A percentile compares a stretch with the other conserved stretches of the same genome.
These are phyloP conservation scores for Pythium utonaiense DNA, from an alignment of 352 stramenopile genomes.

Conservation along the genomic window DNA sequence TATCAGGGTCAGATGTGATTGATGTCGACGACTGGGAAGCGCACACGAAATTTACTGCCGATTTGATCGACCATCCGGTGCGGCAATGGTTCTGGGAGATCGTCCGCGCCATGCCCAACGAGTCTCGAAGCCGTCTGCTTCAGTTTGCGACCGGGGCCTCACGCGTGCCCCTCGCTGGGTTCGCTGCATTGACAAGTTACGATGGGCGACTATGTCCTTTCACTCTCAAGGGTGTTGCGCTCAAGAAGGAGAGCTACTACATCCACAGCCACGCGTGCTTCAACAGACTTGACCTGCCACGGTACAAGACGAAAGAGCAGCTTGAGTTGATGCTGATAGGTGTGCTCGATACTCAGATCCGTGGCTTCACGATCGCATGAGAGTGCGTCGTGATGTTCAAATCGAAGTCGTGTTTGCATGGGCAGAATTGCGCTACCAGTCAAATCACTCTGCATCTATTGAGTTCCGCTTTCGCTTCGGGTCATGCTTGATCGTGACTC, in stretches of 20 bases:
- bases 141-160: constrained; percentile 70
- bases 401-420: not conserved
- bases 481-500: constrained; percentile 6
- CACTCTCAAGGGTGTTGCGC: constrained; percentile 41
- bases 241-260: constrained; percentile 30
- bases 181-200: constrained; percentile 48
- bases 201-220: constrained; percentile 58
- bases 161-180: constrained; percentile 52
- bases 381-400: not conserved
- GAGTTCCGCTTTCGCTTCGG: constrained; percentile 14
- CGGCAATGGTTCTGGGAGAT: constrained; percentile 55
- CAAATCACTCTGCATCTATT: constrained; percentile 14
- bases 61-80: constrained; percentile 12
- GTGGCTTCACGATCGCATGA: constrained; percentile 63
- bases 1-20: constrained; percentile 87
- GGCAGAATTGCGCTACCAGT: too few relatives aligned
- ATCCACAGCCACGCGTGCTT: constrained; percentile 79
- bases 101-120: constrained; percentile 69
- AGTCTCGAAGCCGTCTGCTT: constrained; percentile 49
- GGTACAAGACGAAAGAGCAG: constrained; percentile 91
- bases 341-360: constrained; percentile 59
- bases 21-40: constrained; percentile 93
- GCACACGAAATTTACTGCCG: constrained; percentile 50
- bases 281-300: constrained; percentile 92
- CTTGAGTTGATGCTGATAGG: constrained; percentile 59